Conservation (phyloP, 805 yeast species). For the Saccharomycopsis sp. region DNA sequence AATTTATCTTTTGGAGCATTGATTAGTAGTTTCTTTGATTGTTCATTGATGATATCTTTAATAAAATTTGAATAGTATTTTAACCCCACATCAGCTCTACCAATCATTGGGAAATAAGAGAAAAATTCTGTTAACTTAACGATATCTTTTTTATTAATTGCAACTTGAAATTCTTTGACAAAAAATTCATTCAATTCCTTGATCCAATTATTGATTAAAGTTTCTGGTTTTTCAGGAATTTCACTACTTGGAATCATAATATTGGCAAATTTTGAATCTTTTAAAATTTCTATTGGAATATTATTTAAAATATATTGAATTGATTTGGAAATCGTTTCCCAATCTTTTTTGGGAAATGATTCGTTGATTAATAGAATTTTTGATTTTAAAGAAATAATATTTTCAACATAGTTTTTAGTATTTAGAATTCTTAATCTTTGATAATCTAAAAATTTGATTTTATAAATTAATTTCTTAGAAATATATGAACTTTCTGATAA, state of each 20-base stretch:
- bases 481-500: slow-evolving; percentile 52
- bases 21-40: slow-evolving; percentile 56
- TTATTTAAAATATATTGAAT: slow-evolving; percentile 39
- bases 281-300: slow-evolving; percentile 43
- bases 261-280: slow-evolving; percentile 59
- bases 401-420: slow-evolving; percentile 53
- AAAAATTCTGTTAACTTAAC: slow-evolving; percentile 67
- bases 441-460: slow-evolving; percentile 57
- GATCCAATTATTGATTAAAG: slow-evolving; percentile 47
- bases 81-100: slow-evolving; percentile 60
- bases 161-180: slow-evolving; percentile 51
- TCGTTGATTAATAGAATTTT: slow-evolving; percentile 55
- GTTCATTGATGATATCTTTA: slow-evolving; percentile 72
- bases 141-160: slow-evolving; percentile 58
- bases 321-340: slow-evolving; percentile 70
- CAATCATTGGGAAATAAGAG: slow-evolving; percentile 79
- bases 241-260: slow-evolving; percentile 80
- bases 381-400: slow-evolving; percentile 55
- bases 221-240: slow-evolving; percentile 67
- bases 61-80: slow-evolving; percentile 78
- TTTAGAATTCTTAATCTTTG: slow-evolving; percentile 57
- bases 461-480: slow-evolving; percentile 57
- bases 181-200: slow-evolving; percentile 48
- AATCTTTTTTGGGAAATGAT: slow-evolving; percentile 58
- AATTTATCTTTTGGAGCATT: slow-evolving; percentile 31